Evolutionary conservation across 345 rosid species (phyloP).

Genomic region (Firmiana major): DNA sequence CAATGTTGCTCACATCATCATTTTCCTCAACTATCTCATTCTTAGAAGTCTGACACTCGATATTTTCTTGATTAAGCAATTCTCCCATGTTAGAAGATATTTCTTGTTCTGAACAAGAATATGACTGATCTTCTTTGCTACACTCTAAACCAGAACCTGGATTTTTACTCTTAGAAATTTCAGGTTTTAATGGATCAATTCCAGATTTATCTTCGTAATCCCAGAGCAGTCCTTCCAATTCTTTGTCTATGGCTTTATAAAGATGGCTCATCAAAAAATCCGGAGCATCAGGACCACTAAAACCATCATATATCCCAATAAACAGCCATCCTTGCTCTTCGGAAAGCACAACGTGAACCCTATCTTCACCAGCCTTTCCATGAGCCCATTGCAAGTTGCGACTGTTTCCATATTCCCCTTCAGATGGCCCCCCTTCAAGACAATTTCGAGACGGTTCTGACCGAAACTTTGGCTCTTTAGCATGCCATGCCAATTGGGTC

Average conservation of each 20-base stretch:
- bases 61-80: constrained; percentile 31
- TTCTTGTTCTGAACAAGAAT: constrained; percentile 30
- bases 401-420: constrained; percentile 50
- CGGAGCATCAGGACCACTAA: constrained; percentile 98
- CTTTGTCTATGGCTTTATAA: constrained; percentile 80
- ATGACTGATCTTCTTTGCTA: constrained; percentile 25
- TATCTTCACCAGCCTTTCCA: constrained; percentile 98
- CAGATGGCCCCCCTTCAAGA: constrained; percentile 58
- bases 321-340: constrained; percentile 98
- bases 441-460: constrained; percentile 51
- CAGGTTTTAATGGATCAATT: constrained; percentile 35
- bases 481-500: constrained; percentile 64
- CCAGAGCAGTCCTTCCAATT: constrained; percentile 92
- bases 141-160: constrained; percentile 24
- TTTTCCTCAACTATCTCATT: constrained; percentile 50
- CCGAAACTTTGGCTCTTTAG: constrained; percentile 61
- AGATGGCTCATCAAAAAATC: constrained; percentile 89
- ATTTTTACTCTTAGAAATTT: constrained; percentile 21
- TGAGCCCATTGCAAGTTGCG: constrained; percentile 97
- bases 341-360: constrained; percentile 93
- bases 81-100: constrained; percentile 31
- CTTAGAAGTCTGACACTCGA: constrained; percentile 32
- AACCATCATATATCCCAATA: constrained; percentile 98
- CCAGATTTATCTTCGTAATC: constrained; percentile 58
- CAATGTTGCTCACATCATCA: constrained; percentile 27